These are phyloP conservation scores for Grigorovia yakushimaensis DNA, from an alignment of 805 yeast genomes.

Conservation along the genomic window DNA sequence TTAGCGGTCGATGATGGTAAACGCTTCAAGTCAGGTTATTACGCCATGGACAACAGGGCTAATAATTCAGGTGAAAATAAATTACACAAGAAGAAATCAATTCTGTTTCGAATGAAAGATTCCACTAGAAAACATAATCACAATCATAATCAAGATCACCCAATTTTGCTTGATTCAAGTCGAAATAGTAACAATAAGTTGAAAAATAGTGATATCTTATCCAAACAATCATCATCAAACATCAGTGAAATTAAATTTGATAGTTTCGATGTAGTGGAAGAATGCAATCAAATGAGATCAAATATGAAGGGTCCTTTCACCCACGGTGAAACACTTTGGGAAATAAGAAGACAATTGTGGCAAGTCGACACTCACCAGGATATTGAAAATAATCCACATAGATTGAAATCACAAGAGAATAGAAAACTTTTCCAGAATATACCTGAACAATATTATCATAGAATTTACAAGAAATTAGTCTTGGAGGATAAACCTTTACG, in stretches of 20 bases:
- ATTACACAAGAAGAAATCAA: background rate
- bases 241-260: slow-evolving; percentile 18
- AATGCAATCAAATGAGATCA: slow-evolving; percentile 24
- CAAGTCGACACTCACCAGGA: slow-evolving; percentile 5
- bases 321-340: slow-evolving; percentile 60
- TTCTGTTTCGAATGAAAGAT: background rate
- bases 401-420: background rate
- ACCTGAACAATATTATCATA: slow-evolving; percentile 43
- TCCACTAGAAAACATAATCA: background rate
- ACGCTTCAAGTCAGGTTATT: background rate
- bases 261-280: slow-evolving; percentile 27
- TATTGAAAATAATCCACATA: background rate
- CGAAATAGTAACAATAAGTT: slow-evolving; percentile 1
- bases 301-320: slow-evolving; percentile 33
- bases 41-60: background rate
- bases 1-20: background rate
- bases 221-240: background rate
- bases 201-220: too few species aligned
- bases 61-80: background rate
- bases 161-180: background rate
- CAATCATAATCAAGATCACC: background rate
- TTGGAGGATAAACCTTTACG: slow-evolving; percentile 59
- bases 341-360: slow-evolving; percentile 62
- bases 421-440: slow-evolving; percentile 25
- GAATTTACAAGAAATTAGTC: slow-evolving; percentile 61